Base-by-base conservation (phyloP, 2,329 filamentous ascomycete species). In the Xylaria sp. region DNA sequence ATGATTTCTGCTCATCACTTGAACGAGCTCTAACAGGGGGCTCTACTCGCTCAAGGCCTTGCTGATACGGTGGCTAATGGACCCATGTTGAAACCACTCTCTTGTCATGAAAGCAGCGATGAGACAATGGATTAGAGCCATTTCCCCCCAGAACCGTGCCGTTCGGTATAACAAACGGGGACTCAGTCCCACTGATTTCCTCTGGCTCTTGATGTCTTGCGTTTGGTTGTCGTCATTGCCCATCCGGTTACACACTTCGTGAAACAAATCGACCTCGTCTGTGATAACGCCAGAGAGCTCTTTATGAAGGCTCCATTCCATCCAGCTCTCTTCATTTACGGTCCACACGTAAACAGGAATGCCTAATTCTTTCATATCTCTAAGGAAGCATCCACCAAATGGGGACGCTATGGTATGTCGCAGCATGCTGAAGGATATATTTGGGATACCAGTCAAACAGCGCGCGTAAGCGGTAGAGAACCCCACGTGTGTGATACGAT, bases 281-380 rank as follows among this genome's bases (percentile, higher is more conserved):
- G 93, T 96, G 54, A 97, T 88, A 4, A 97, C 89, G 0, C 91
- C 93, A 68, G 96, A 91, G 1, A 96, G 78, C n/a, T 61, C 69
- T 41, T 84, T 78, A 27, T 81, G 76, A 33, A 96, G 86, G 65
- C 87, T 84, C 92, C 92, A 97, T 69, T 87, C 84, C 93, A 98
- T 97, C 76, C 87, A 85, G 51, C 82, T 80, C 64, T 86, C 84
- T 13, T 90, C 84, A 73, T 98, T 97, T 52, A 97, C 90, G 0
- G 93, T 97, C 94, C 94, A 98, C 0, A 87, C 84, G 69, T 90
- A 88, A 4, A 97, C 79, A 3, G 84, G 83, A 21, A 90, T 83
- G 15, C 81, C 78, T 1, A 80, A 78, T 48, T 78, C 73, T 62
- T 83, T 82, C 25, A 86, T 85, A 56, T 88, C 83, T 11, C 80